Base-by-base conservation (phyloP, 306 rosid species). In the Inga oerstediana region DNA sequence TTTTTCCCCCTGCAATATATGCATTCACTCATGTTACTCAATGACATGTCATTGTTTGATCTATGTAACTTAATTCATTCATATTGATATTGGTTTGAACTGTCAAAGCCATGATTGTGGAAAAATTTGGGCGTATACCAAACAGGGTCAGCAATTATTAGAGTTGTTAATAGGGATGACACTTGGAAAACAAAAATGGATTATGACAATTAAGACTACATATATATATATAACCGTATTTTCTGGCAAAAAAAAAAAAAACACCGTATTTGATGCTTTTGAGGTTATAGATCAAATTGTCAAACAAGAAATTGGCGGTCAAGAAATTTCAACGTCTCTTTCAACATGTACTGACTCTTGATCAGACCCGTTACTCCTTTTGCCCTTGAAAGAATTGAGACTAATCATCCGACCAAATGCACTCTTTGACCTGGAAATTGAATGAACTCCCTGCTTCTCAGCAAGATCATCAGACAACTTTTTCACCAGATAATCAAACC, bases 381-480 rank as follows among this genome's bases (percentile, higher is more conserved):
- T 84, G 32, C 72, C 90, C 73, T 73, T 91, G 8, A 88, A 86
- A 56, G 98, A 92, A 64, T 88, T 83, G 7, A 86, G 86, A 80
- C 88, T 90, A 66, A 94, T 68, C 88, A 94, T 56, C 79, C 90
- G 81, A 17, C 75, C 93, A 78, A 94, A 88, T 32, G 97, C 97
- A 74, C 99, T 97, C 89, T 82, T 85, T n/a, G 99, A 97, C 88
- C 99, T 90, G 43, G 84, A 51, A 12, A 94, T 72, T 77, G 82
- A 66, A 67, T 65, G 72, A 32, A 81, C 83, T 84, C 85, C 86
- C 17, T 82, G 87, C 83, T 85, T 91, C 89, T 71, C 85, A 4
- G 89, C 87, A 68, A 87, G 91, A 71, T 91, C 90, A 11, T 90
- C 90, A 0, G 90, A 88, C 59, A 97, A 51, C 22, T 78, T 6